A percentile compares a stretch with the other conserved stretches of the same genome.
Evolutionary conservation across 2,329 filamentous ascomycete genomes (phyloP).

Genomic region (Aspergillus hiratsukae): DNA sequence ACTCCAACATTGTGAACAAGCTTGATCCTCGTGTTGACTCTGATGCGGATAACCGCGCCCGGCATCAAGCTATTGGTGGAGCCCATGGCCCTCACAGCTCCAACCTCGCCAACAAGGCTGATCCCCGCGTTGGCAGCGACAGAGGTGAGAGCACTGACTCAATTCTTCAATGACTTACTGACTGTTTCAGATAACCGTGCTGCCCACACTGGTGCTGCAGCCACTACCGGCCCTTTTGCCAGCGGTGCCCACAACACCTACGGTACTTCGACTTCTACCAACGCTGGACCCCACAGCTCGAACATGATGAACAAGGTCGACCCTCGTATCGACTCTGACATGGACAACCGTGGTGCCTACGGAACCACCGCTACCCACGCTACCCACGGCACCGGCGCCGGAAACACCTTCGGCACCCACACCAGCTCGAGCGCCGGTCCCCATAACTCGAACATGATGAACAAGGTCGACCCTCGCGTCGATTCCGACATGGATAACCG

Average conservation of each 20-base stretch:
- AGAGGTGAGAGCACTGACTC: not conserved
- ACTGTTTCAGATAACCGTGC: slow-evolving; percentile 4
- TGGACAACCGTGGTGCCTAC: slow-evolving; percentile 8
- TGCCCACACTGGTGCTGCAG: not conserved
- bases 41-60: slow-evolving; percentile 11
- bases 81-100: slow-evolving; percentile 40
- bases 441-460: slow-evolving; percentile 21
- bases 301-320: slow-evolving; percentile 36
- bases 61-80: slow-evolving; percentile 10
- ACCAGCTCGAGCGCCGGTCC: slow-evolving; percentile 8
- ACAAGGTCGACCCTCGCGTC: slow-evolving; percentile 35
- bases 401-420: not conserved
- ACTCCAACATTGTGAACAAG: slow-evolving; percentile 28
- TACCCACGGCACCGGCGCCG: slow-evolving; percentile 12
- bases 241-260: slow-evolving; percentile 11
- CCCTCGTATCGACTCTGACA: slow-evolving; percentile 15
- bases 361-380: not conserved
- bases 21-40: slow-evolving; percentile 13
- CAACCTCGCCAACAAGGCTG: slow-evolving; percentile 46
- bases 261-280: not conserved
- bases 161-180: not conserved
- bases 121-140: slow-evolving; percentile 40
- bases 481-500: not conserved
- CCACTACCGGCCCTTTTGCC: not conserved
- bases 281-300: slow-evolving; percentile 14